Conservation (phyloP, 2,329 filamentous ascomycete genomes). For the Colletotrichum zoysiae region DNA sequence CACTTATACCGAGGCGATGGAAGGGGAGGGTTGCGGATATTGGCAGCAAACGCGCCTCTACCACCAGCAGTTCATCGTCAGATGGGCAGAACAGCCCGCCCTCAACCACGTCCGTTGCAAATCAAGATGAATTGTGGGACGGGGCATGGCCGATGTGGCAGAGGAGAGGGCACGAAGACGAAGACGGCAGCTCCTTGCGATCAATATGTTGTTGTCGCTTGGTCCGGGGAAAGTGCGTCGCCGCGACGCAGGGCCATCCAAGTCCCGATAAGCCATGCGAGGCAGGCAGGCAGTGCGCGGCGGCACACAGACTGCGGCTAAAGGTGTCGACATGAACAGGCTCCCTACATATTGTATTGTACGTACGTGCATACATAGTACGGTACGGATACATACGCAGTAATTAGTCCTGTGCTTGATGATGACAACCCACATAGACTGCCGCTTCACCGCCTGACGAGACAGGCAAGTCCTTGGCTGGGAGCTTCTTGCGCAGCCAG, state of each 20-base stretch:
- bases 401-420: not conserved
- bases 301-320: constrained; percentile 32
- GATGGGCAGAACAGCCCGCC: not conserved
- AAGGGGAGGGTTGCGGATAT: constrained; percentile 6
- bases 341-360: not conserved
- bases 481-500: constrained; percentile 17
- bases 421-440: constrained; percentile 20
- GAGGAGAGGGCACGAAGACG: not conserved
- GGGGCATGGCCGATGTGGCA: not conserved
- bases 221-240: constrained; percentile 30
- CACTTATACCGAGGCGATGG: constrained; percentile 1
- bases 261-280: constrained; percentile 36
- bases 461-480: constrained; percentile 38
- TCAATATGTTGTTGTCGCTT: constrained; percentile 8
- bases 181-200: constrained; percentile 10
- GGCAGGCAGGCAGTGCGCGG: constrained; percentile 32
- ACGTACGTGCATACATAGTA: no score
- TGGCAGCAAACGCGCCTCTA: not conserved
- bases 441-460: constrained; percentile 35
- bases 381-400: no score
- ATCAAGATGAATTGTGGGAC: not conserved
- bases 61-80: not conserved
- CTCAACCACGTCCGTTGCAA: not conserved
- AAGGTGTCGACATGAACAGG: constrained; percentile 18
- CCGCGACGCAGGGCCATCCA: constrained; percentile 31